Percentiles rank a stretch among this genome's conserved stretches.
Evolutionary conservation across 352 stramenopile species (phyloP).

Genomic region (Pythium dissotocum): DNA sequence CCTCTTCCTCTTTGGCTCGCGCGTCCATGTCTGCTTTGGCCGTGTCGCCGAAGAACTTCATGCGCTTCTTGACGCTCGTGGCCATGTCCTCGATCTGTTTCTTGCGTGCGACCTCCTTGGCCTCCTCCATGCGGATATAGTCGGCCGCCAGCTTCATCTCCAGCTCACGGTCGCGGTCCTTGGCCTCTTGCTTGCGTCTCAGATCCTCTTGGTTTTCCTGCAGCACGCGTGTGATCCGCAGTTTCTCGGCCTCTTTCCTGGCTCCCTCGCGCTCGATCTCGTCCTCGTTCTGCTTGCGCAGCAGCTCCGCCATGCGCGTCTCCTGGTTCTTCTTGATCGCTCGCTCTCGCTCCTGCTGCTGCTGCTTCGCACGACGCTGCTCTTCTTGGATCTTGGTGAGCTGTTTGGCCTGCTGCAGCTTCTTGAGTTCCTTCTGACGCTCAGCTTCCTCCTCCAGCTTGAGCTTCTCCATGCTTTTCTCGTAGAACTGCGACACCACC

Average conservation of each 20-base stretch:
- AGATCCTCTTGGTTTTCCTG: constrained; percentile 67
- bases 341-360: constrained; percentile 52
- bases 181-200: constrained; percentile 54
- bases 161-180: constrained; percentile 52
- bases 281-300: constrained; percentile 56
- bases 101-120: constrained; percentile 58
- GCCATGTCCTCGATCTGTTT: constrained; percentile 73
- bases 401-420: constrained; percentile 53
- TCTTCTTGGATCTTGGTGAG: constrained; percentile 72
- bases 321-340: constrained; percentile 58
- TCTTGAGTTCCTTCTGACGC: constrained; percentile 51
- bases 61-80: constrained; percentile 75
- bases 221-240: constrained; percentile 55
- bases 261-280: constrained; percentile 49
- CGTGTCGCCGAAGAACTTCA: constrained; percentile 86
- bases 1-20: constrained; percentile 63
- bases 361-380: constrained; percentile 58
- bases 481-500: constrained; percentile 49
- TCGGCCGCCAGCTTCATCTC: constrained; percentile 70
- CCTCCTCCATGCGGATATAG: constrained; percentile 74
- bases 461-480: constrained; percentile 49
- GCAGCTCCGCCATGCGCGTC: constrained; percentile 43
- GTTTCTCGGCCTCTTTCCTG: constrained; percentile 60
- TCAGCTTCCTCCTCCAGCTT: constrained; percentile 56
- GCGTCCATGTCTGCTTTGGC: constrained; percentile 67